Percentiles rank a stretch among this genome's conserved stretches.
Evolutionary conservation across 2,329 filamentous ascomycete species (phyloP).

Genomic region (Nannizziopsis barbatae): DNA sequence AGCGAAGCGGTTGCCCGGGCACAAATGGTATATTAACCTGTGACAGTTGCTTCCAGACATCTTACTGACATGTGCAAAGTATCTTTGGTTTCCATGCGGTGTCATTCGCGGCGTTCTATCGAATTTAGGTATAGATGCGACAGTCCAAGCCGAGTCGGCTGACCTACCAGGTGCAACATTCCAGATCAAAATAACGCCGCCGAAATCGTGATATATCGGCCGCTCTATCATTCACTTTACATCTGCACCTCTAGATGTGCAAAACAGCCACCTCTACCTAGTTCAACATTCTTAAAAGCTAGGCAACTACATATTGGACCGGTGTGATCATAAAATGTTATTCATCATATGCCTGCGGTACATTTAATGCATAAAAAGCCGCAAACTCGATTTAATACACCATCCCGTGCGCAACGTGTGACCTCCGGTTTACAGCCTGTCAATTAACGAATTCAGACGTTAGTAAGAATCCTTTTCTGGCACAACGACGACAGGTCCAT

Average conservation of each 20-base stretch:
- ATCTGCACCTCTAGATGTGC: background rate
- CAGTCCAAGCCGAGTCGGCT: constrained; percentile 77
- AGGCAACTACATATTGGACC: too few species aligned
- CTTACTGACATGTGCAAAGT: constrained; percentile 43
- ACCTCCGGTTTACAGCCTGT: constrained; percentile 10
- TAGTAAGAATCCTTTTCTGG: constrained; percentile 7
- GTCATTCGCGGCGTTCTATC: constrained; percentile 83
- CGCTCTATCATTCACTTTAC: background rate
- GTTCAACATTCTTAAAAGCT: too few species aligned
- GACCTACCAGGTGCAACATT: constrained; percentile 85
- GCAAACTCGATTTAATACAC: constrained; percentile 5
- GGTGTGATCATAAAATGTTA: constrained; percentile 2
- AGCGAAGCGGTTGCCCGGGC: constrained; percentile 63
- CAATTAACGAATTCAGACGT: constrained; percentile 5
- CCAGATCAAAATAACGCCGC: constrained; percentile 76
- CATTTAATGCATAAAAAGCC: constrained; percentile 7
- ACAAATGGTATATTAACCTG: constrained; percentile 54
- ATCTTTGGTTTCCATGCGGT: constrained; percentile 90
- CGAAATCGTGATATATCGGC: constrained; percentile 44
- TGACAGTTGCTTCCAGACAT: background rate
- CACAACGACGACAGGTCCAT: constrained; percentile 7
- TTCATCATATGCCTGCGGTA: constrained; percentile 7
- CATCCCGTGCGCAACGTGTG: constrained; percentile 2
- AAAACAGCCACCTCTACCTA: too few species aligned
- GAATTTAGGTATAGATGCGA: constrained; percentile 82